Base-by-base conservation (phyloP, 1,284 basidiomycete genomes). In the Malassezia pachydermatis region DNA sequence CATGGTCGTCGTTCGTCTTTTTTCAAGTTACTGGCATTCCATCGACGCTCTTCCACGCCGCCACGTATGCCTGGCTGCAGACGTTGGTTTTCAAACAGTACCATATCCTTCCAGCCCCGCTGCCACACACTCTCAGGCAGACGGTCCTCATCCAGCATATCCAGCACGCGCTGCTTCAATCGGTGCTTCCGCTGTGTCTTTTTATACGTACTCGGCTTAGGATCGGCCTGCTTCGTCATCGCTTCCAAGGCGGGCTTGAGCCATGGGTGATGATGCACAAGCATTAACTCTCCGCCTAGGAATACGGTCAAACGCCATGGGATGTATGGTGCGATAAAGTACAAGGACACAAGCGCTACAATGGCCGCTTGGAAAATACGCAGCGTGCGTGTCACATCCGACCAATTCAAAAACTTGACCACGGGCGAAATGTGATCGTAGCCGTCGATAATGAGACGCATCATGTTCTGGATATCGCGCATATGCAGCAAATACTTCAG, bases 401-500 rank as follows among this genome's bases (percentile, higher is more conserved):
- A 72, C 70, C 70, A 72, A 52, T 72, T 69, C 37, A 72, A 51
- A 45, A 65, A 69, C 14, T 61, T 59, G 11, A 70, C 62, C 5
- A 65, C 46, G 4, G 66, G 64, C 0, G 60, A 54, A n/a, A 67
- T 57, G 27, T 59, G 47, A 37, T 67, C 65, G 47, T 72, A 71
- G 35, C 57, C 64, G 30, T 68, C 64, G 28, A 67, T 66, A 33
- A 71, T 57, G 52, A 70, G 59, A 13, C 57, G 52, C 68, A 71
- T 71, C 68, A 70, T 70, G 55, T 71, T 71, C 47, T 71, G 68
- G 17, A 71, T 70, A 52, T 71, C 67, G n/a, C 68, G 53, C 47
- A 71, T 53, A 27, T 71, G 68, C 35, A 68, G 56, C 42, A 62
- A 66, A 51, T 67, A 71, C 23, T 63, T 57, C 42, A 68, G 51